Evolutionary conservation across 495 filamentous ascomycete species (phyloP).

Genomic region (Aspergillus kassunensis): DNA sequence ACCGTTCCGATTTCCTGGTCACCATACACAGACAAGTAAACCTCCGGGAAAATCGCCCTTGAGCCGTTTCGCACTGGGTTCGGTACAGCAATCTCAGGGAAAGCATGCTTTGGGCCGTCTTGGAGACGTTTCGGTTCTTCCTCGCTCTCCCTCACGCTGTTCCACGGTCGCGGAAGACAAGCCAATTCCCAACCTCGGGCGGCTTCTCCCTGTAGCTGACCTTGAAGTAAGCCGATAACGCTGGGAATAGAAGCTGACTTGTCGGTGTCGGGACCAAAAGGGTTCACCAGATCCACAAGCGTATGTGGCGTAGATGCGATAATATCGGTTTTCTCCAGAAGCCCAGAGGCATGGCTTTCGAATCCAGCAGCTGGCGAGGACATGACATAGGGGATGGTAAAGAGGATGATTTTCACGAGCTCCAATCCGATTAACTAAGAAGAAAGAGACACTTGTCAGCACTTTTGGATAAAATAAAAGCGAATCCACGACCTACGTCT

Average conservation of each 20-base stretch:
- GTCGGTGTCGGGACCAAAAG: conserved; percentile 61
- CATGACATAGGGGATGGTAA: conserved; percentile 89
- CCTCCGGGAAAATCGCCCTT: conserved; percentile 79
- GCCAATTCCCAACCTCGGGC: conserved; percentile 65
- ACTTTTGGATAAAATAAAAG: background rate
- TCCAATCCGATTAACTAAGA: conserved; percentile 65
- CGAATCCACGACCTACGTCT: conserved; percentile 62
- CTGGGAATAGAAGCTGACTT: conserved; percentile 56
- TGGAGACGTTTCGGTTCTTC: conserved; percentile 45
- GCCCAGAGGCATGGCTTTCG: conserved; percentile 62
- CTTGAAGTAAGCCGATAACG: conserved; percentile 79
- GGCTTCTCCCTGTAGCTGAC: conserved; percentile 72
- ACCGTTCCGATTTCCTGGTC: conserved; percentile 91
- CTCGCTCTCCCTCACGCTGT: conserved; percentile 36
- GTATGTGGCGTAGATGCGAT: conserved; percentile 81
- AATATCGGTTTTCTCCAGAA: conserved; percentile 91
- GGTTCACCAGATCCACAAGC: conserved; percentile 77
- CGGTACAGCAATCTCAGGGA: conserved; percentile 73
- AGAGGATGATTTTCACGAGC: conserved; percentile 90
- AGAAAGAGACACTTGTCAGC: conserved; percentile 20
- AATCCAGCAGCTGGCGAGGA: conserved; percentile 61
- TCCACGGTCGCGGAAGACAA: conserved; percentile 84
- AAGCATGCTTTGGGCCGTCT: conserved; percentile 61
- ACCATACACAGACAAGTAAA: conserved; percentile 88
- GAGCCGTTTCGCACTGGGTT: conserved; percentile 68